phyloP scores from a whole-genome alignment of 495 filamentous ascomycete genomes.

The Astrocystis sublimbata region DNA sequence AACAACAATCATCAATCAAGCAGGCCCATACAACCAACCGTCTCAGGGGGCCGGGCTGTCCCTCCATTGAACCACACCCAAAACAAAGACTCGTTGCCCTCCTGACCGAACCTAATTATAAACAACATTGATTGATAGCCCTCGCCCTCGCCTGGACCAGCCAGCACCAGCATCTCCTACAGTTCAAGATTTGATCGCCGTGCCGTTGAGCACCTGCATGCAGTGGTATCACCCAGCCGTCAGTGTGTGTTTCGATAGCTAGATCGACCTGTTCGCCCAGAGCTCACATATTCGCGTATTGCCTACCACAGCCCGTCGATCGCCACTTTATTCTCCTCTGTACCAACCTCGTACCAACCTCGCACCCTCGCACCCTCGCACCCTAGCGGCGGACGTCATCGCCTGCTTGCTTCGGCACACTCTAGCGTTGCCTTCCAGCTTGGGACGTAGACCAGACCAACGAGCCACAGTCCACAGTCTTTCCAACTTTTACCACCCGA shows the following conservation, averaged over 20 bases:
- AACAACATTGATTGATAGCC: conserved; percentile 3
- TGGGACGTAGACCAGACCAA: conserved; percentile 6
- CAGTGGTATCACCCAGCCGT: conserved; percentile 4
- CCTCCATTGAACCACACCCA: neutral
- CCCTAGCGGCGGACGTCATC: conserved; percentile 16
- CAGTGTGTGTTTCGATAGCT: neutral
- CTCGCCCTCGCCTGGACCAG: conserved; percentile 3
- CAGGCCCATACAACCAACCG: neutral
- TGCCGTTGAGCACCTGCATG: conserved; percentile 3
- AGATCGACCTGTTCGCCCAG: too few relatives aligned
- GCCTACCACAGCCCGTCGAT: conserved; percentile 5
- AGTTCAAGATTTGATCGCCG: conserved; percentile 8
- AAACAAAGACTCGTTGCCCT: conserved; percentile 5
- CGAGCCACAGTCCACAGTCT: too few relatives aligned
- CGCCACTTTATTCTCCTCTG: conserved; percentile 9
- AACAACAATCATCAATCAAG: neutral
- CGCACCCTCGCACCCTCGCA: too few relatives aligned
- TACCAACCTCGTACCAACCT: too few relatives aligned
- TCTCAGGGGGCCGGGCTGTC: neutral
- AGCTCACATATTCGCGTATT: too few relatives aligned
- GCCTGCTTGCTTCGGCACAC: conserved; percentile 9
- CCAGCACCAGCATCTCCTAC: conserved; percentile 7
- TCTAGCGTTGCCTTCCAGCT: neutral
- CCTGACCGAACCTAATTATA: neutral
- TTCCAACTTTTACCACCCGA: conserved; percentile 7